These are phyloP conservation scores for Mycena leptocephala DNA, from an alignment of 768 basidiomycete species.

Conservation along the genomic window DNA sequence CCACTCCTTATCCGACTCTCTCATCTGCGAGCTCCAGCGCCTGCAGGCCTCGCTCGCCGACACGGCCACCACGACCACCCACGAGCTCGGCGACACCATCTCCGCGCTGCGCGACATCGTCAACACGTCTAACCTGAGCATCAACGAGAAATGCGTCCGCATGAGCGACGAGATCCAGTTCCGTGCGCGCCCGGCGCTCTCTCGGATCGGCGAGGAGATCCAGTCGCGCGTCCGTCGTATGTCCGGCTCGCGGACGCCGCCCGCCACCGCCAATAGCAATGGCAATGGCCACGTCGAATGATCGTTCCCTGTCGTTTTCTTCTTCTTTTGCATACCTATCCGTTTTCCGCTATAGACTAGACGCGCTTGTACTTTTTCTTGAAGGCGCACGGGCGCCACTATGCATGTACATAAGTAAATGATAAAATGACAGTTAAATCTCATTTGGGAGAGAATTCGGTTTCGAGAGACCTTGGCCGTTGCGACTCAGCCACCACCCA, in stretches of 20 bases:
- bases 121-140: slow-evolving; percentile 66
- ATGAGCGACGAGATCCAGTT: slow-evolving; percentile 73
- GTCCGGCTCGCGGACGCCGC: neutral
- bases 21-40: slow-evolving; percentile 79
- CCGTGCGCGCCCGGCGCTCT: slow-evolving; percentile 75
- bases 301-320: neutral
- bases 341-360: slow-evolving; percentile 29
- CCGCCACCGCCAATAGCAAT: neutral
- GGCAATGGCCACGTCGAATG: slow-evolving; percentile 27
- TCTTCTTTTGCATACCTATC: neutral
- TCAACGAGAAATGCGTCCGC: slow-evolving; percentile 75
- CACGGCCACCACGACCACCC: slow-evolving; percentile 65
- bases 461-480: too few relatives aligned
- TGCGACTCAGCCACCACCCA: too few relatives aligned
- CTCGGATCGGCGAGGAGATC: slow-evolving; percentile 37
- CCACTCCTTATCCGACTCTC: slow-evolving; percentile 73
- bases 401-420: too few relatives aligned
- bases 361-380: slow-evolving; percentile 25
- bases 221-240: slow-evolving; percentile 53
- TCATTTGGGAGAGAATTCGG: too few relatives aligned
- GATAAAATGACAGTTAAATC: too few relatives aligned
- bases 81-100: slow-evolving; percentile 62
- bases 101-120: slow-evolving; percentile 70
- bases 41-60: slow-evolving; percentile 73
- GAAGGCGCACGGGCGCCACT: slow-evolving; percentile 5